Evolutionary conservation across 2,329 filamentous ascomycete genomes (phyloP), one percentile per base, ranked within the genome.

Genomic region (Amylocarpus encephaloides): DNA sequence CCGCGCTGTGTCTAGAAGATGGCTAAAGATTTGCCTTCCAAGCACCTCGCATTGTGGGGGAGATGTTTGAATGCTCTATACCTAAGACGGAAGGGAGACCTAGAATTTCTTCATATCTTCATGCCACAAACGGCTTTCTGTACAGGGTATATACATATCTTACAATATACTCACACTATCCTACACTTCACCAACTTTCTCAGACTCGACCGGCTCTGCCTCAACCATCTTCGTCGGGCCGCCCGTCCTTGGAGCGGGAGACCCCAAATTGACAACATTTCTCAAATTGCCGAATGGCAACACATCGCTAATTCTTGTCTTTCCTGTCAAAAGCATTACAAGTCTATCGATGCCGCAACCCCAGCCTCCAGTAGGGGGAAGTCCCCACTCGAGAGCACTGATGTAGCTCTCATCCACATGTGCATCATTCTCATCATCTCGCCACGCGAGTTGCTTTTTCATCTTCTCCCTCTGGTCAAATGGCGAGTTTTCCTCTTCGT

Each of bases 301-400:
- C 15, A 92, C 89, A 68, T 97, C 91, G 35, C 80, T 81, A 62
- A 98, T 96, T 59, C 86, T 79, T 65, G 80, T 80, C 33, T 82
- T 76, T 0, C 88, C 90, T 1, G 85, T 81, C 62, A 97, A 88
- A 43, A 96, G 71, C 93, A 98, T 98, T 34, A 89, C 85, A 46
- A 98, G 73, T 47, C 93, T 76, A 70, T 98, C 93, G 38, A 98
- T 74, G 1, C 93, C 93, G 62, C 90, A 94, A 1, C 93, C 93
- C 93, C 93, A 98, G 4, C 93, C 93, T 0, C 92, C 93, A 0
- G 93, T 98, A 0, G 93, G 89, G n/a, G 93, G 93, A 52, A 98
- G 71, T 0, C 89, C 93, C 71, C 88, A 89, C 66, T 95, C 88
- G 45, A 98, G 70, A 3, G 88, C 88, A 59, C 85, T 79, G 42